Evolutionary conservation across 768 basidiomycete species (phyloP).

Genomic region (Collybia sordida): DNA sequence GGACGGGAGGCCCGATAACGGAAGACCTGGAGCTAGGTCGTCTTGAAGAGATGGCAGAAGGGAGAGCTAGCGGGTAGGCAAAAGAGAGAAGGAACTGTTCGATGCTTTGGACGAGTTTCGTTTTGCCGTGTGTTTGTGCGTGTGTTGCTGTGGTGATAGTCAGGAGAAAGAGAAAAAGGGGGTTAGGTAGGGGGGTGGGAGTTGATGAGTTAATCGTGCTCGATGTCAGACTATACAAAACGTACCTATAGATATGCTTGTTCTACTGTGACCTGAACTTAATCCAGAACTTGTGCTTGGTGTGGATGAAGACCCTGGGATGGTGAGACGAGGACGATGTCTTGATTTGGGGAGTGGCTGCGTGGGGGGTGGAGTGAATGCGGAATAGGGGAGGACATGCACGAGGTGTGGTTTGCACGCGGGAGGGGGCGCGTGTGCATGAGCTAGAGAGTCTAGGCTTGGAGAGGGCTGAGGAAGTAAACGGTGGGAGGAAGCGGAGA

Average conservation of each 20-base stretch:
- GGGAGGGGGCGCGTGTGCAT: neutral
- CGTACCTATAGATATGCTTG: too few relatives aligned
- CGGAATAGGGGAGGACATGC: constrained; percentile 22
- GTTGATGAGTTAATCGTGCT: neutral
- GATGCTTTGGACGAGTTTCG: constrained; percentile 35
- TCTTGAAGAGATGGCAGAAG: neutral
- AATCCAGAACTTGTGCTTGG: too few relatives aligned
- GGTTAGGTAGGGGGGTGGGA: neutral
- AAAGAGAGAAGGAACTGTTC: constrained; percentile 37
- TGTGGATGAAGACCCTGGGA: too few relatives aligned
- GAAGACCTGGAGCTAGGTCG: too few relatives aligned
- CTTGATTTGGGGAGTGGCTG: neutral
- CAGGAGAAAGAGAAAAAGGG: neutral
- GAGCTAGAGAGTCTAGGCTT: constrained; percentile 8
- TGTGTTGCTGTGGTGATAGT: neutral
- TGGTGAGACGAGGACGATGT: neutral
- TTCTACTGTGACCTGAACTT: too few relatives aligned
- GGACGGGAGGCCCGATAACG: too few relatives aligned
- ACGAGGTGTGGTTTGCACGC: constrained; percentile 13
- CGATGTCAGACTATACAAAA: too few relatives aligned
- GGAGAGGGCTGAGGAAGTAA: neutral
- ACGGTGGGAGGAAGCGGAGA: constrained; percentile 3
- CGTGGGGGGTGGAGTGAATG: neutral
- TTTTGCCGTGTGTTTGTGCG: neutral
- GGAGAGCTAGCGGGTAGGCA: constrained; percentile 24